phyloP scores from a whole-genome alignment of 441 rosid species.

The Kokia cookei region DNA sequence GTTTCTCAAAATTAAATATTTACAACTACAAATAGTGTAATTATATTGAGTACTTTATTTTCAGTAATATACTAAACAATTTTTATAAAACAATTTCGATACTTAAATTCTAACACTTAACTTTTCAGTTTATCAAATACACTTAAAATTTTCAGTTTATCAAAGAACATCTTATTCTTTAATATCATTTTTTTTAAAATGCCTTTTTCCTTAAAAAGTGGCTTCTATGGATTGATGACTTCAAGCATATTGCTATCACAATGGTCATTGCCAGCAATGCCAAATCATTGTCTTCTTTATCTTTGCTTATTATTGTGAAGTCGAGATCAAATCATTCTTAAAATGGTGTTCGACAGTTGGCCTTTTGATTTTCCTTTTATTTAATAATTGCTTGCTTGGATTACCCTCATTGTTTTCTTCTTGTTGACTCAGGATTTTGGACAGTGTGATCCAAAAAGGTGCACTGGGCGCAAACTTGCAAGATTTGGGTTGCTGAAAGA shows the following conservation, averaged over 20 bases:
- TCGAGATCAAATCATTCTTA: not conserved
- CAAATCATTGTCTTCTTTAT: not conserved
- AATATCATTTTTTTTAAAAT: not conserved
- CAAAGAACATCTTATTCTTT: not conserved
- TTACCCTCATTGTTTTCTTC: conserved; percentile 10
- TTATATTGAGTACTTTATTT: not conserved
- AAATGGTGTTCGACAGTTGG: not conserved
- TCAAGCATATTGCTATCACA: not conserved
- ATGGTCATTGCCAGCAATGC: not conserved
- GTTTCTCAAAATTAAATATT: not conserved
- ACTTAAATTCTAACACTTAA: not conserved
- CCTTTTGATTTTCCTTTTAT: not conserved
- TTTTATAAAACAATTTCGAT: not conserved
- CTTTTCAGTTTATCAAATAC: not conserved
- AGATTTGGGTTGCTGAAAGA: conserved; percentile 87
- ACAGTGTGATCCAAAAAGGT: conserved; percentile 95
- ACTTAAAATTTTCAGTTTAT: not conserved
- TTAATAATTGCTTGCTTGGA: not conserved
- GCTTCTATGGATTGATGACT: not conserved
- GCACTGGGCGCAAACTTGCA: conserved; percentile 91
- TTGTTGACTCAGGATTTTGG: conserved; percentile 72
- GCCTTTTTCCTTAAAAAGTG: not conserved
- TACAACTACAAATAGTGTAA: not conserved
- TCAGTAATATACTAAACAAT: not conserved
- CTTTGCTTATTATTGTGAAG: not conserved